Base-by-base conservation (phyloP, 2,329 filamentous ascomycete species). In the Neonectria hederae region DNA sequence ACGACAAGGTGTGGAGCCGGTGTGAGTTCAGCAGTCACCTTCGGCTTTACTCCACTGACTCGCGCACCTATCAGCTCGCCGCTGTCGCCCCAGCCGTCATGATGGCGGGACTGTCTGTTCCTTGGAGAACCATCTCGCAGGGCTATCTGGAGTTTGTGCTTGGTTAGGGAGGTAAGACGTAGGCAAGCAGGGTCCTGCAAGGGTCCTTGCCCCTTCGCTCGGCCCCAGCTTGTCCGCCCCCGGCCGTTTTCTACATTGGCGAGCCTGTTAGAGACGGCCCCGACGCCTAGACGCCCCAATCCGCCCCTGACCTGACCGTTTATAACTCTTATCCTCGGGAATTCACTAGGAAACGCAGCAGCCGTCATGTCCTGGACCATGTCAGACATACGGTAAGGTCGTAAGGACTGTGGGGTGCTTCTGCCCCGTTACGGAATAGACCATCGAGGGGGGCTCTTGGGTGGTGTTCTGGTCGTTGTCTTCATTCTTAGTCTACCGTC, bases 401-500 rank as follows among this genome's bases (percentile, higher is more conserved):
- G 28, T 28, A 51, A 14, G 22, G 45, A 32, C 26, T 32, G 48
- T 21, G 38, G n/a, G 28, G 19, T 28, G 24, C 28, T 32, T 51
- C n/a, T 11, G n/a, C 35, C 26, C 26, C 28, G 11, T 32, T 51
- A 6, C 17, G 26, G 28, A 30, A 51, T 32, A 32, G n/a, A 32
- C 48, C 19, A 26, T 49, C 22, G 13, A 28, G 13, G 5, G 45
- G 45, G 14, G 14, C n/a, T 48, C 59, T 56, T 19, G 28, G 13
- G 9, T 42, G 43, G 35, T 56, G 43, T 67, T 22, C 30, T 10
- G 5, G 35, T 14, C 35, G 35, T 5, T n/a, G 17, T 17, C 26
- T 35, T 30, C 46, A 59, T 63, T 59, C 53, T 63, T 38, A 46
- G 48, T 55, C 48, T 35, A 51, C 48, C 48, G 26, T 60, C 42